A percentile compares a stretch with the other conserved stretches of the same genome.
Conservation (phyloP, 176 grass and related monocot species). For the Aegilops speltoides region DNA sequence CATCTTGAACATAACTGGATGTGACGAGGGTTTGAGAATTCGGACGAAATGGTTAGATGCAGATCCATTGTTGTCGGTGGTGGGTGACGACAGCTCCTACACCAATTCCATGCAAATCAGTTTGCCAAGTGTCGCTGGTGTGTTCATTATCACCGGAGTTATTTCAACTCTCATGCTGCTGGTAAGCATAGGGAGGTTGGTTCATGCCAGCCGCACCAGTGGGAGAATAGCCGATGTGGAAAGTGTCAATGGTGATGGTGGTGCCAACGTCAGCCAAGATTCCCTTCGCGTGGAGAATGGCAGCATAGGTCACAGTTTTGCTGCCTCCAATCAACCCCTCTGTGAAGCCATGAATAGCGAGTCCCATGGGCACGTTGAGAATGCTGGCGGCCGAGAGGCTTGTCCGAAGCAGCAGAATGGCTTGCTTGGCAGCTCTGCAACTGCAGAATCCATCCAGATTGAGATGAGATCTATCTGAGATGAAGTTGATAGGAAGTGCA, state of each 20-base stretch:
- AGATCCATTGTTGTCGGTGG: not conserved
- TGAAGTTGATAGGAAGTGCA: not conserved
- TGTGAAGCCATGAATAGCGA: not conserved
- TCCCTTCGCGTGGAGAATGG: not conserved
- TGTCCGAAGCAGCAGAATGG: not conserved
- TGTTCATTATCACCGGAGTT: constrained; percentile 45
- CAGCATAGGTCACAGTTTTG: not conserved
- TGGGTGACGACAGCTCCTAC: not conserved
- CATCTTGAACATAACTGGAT: constrained; percentile 51
- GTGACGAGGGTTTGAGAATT: not conserved
- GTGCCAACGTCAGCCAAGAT: not conserved
- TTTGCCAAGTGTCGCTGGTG: constrained; percentile 39
- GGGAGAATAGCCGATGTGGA: not conserved
- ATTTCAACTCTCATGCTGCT: constrained; percentile 40
- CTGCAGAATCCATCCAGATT: not conserved
- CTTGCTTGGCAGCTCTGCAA: not conserved
- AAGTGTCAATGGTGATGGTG: not conserved
- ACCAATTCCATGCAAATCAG: constrained; percentile 8
- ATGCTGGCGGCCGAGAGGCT: not conserved
- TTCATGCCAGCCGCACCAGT: not conserved
- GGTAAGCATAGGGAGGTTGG: constrained; percentile 5
- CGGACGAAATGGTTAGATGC: constrained; percentile 41
- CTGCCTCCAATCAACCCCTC: not conserved
- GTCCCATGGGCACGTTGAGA: not conserved
- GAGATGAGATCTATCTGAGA: not conserved